phyloP scores from a whole-genome alignment of 805 yeast species.

The Kurtzmaniella cleridarum region DNA sequence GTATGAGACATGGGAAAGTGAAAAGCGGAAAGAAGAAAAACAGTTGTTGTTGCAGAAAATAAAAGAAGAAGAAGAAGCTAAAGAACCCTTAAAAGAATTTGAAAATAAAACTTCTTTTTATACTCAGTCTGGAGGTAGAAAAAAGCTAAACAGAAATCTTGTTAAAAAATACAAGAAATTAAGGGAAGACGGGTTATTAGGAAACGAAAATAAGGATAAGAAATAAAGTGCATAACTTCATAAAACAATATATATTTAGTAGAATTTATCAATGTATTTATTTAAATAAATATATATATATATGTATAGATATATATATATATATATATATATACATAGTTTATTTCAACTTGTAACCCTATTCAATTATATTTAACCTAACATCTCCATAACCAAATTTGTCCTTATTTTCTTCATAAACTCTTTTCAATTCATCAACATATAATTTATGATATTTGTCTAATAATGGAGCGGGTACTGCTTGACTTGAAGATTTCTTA shows the following conservation, averaged over 20 bases:
- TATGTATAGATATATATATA: not conserved
- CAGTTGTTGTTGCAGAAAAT: conserved; percentile 15
- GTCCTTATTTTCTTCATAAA: conserved; percentile 64
- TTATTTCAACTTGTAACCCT: conserved; percentile 1
- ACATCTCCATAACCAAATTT: conserved; percentile 48
- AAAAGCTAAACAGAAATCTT: conserved; percentile 31
- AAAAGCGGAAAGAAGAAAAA: conserved; percentile 14
- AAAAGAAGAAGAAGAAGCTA: conserved; percentile 13
- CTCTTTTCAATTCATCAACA: conserved; percentile 52
- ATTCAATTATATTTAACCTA: conserved; percentile 42
- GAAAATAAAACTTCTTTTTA: conserved; percentile 10
- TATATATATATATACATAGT: not conserved
- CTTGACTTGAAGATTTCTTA: conserved; percentile 15
- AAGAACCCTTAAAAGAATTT: conserved; percentile 14
- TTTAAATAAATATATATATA: too few species aligned
- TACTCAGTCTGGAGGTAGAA: conserved; percentile 18
- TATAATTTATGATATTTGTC: conserved; percentile 71
- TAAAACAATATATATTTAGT: not conserved
- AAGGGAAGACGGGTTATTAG: conserved; percentile 21
- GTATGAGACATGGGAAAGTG: conserved; percentile 29
- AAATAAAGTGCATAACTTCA: conserved; percentile 1
- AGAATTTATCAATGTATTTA: too few species aligned
- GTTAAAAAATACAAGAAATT: conserved; percentile 27
- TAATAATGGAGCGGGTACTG: conserved; percentile 38
- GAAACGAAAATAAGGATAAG: conserved; percentile 6